These are phyloP conservation scores for Candida stauntonica DNA, from an alignment of 805 yeast genomes.

Conservation along the genomic window DNA sequence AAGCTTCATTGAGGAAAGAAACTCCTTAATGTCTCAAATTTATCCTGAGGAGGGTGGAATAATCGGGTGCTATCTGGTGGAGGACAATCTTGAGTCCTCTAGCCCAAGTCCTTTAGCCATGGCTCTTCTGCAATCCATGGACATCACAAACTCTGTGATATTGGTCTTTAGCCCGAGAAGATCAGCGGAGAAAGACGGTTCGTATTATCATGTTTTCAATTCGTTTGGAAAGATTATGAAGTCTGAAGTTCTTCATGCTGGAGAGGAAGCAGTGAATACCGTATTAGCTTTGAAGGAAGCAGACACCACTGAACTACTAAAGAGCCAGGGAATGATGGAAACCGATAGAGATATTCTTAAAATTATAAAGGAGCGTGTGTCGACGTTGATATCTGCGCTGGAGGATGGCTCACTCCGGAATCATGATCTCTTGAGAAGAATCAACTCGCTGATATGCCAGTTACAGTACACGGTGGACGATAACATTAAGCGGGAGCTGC, in stretches of 20 bases:
- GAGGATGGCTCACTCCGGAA: background rate
- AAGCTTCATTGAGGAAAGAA: slow-evolving; percentile 4
- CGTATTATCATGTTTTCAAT: slow-evolving; percentile 9
- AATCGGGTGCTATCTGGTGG: slow-evolving; percentile 12
- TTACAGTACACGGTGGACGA: slow-evolving; percentile 19
- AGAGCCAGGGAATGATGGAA: slow-evolving; percentile 10
- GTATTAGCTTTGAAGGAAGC: slow-evolving; percentile 8
- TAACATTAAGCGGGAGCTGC: slow-evolving; percentile 12
- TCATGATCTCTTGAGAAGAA: slow-evolving; percentile 14
- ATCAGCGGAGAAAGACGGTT: slow-evolving; percentile 10
- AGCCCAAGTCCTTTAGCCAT: background rate
- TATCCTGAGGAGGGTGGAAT: slow-evolving; percentile 15
- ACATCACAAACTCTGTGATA: background rate
- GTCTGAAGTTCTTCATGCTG: slow-evolving; percentile 2
- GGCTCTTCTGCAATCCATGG: background rate
- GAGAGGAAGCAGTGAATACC: slow-evolving; percentile 15
- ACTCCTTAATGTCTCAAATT: slow-evolving; percentile 13
- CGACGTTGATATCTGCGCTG: slow-evolving; percentile 2
- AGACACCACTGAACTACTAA: slow-evolving; percentile 4
- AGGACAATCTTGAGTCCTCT: slow-evolving; percentile 1
- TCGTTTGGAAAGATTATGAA: slow-evolving; percentile 3
- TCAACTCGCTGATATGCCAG: slow-evolving; percentile 21
- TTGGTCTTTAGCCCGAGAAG: slow-evolving; percentile 10
- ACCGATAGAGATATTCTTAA: slow-evolving; percentile 9
- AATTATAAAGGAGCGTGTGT: slow-evolving; percentile 5